Conservation (phyloP, 805 yeast genomes). For the Yarrowia deformans region DNA sequence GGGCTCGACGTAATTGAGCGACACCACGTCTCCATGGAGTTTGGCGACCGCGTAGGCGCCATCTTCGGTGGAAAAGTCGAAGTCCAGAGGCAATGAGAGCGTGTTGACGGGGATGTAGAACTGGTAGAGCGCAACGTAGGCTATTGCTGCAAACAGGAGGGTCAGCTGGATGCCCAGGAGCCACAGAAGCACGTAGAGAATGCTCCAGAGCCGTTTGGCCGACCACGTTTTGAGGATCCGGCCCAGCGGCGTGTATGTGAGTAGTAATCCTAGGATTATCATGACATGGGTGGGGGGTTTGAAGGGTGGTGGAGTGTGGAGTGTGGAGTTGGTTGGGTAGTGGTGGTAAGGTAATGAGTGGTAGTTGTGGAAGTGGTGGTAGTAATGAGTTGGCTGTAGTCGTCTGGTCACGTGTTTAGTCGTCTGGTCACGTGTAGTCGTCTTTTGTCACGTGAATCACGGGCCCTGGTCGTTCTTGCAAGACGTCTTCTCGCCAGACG, state of each 20-base stretch:
- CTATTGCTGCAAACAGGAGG: slow-evolving; percentile 42
- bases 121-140: slow-evolving; percentile 43
- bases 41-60: slow-evolving; percentile 41
- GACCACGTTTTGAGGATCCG: slow-evolving; percentile 7
- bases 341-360: no score
- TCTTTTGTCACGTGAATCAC: no score
- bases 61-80: slow-evolving; percentile 42
- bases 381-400: neutral
- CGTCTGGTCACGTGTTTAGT: neutral
- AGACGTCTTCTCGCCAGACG: no score
- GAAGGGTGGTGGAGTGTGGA: neutral
- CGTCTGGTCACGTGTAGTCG: no score
- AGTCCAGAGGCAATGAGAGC: slow-evolving; percentile 41
- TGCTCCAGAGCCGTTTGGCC: slow-evolving; percentile 34
- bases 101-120: slow-evolving; percentile 45
- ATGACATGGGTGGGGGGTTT: slow-evolving; percentile 8
- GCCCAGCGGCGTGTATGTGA: slow-evolving; percentile 32
- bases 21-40: slow-evolving; percentile 23
- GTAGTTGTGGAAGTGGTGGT: neutral
- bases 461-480: no score
- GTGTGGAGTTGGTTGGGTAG: no score
- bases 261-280: slow-evolving; percentile 27
- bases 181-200: slow-evolving; percentile 28
- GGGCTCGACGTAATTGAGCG: slow-evolving; percentile 33
- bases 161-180: slow-evolving; percentile 34